phyloP scores from a whole-genome alignment of 2,329 filamentous ascomycete genomes.

The Aspergillus persii region DNA sequence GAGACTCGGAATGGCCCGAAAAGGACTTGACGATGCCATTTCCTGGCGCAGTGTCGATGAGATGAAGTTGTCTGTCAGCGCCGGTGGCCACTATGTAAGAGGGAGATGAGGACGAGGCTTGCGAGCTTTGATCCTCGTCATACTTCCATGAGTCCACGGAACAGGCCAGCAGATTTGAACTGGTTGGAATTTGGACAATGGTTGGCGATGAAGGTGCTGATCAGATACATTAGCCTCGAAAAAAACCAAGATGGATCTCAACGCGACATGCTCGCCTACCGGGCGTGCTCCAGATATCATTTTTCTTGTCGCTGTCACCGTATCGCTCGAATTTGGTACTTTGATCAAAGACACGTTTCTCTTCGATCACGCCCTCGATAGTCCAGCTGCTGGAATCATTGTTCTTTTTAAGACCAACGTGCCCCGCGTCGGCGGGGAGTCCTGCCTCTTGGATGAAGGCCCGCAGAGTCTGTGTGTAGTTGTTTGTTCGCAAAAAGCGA shows the following conservation, averaged over 20 bases:
- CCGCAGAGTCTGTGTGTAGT: slow-evolving; percentile 52
- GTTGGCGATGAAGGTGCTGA: slow-evolving; percentile 49
- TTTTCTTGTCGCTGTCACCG: slow-evolving; percentile 43
- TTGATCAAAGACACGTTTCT: slow-evolving; percentile 59
- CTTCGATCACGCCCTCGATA: slow-evolving; percentile 59
- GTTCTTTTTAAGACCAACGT: slow-evolving; percentile 30
- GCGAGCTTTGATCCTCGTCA: slow-evolving; percentile 10
- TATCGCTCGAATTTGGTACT: slow-evolving; percentile 56
- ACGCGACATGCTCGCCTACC: slow-evolving; percentile 33
- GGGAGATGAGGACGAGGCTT: slow-evolving; percentile 11
- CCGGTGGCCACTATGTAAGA: slow-evolving; percentile 44
- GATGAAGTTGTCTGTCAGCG: slow-evolving; percentile 49
- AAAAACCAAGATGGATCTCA: not conserved
- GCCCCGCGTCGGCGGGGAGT: slow-evolving; percentile 51
- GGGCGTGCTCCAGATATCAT: slow-evolving; percentile 47
- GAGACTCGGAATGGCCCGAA: slow-evolving; percentile 35
- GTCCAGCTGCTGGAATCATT: slow-evolving; percentile 43
- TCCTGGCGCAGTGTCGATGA: slow-evolving; percentile 34
- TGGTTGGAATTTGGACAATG: slow-evolving; percentile 44
- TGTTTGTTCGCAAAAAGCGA: slow-evolving; percentile 43
- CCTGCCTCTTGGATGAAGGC: slow-evolving; percentile 59
- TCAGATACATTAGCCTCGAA: not conserved
- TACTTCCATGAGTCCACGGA: slow-evolving; percentile 41
- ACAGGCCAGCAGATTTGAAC: slow-evolving; percentile 54
- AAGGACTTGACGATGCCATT: slow-evolving; percentile 26